Conservation (phyloP, 2,329 filamentous ascomycete species). For the Fusarium aywerte region DNA sequence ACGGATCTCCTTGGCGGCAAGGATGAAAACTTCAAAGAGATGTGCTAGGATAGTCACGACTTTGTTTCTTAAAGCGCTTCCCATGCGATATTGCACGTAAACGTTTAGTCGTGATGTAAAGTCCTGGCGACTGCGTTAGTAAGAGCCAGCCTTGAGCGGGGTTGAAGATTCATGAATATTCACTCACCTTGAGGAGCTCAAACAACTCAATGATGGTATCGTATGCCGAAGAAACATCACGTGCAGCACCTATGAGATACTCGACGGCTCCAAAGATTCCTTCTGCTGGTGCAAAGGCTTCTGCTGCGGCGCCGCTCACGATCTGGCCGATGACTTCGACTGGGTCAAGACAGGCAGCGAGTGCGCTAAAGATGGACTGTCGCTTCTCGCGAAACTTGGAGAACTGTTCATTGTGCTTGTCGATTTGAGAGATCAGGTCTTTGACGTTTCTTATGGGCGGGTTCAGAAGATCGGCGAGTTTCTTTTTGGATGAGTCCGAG, state of each 20-base stretch:
- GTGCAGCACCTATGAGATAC: conserved; percentile 57
- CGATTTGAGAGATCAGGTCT: conserved; percentile 49
- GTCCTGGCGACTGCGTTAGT: conserved; percentile 45
- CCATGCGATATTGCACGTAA: conserved; percentile 55
- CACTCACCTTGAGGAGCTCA: conserved; percentile 52
- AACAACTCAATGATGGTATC: conserved; percentile 59
- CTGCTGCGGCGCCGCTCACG: conserved; percentile 51
- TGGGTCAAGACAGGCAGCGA: conserved; percentile 50
- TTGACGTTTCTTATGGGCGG: conserved; percentile 50
- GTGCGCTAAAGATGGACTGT: conserved; percentile 49
- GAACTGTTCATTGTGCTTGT: conserved; percentile 52
- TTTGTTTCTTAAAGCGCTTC: conserved; percentile 52
- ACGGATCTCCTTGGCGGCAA: conserved; percentile 56
- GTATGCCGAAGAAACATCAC: conserved; percentile 57
- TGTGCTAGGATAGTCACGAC: conserved; percentile 56
- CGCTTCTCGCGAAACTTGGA: conserved; percentile 51
- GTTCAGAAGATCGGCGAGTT: conserved; percentile 48
- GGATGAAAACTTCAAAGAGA: conserved; percentile 58
- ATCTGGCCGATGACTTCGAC: conserved; percentile 55
- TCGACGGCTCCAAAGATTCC: conserved; percentile 57
- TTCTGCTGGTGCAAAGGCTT: conserved; percentile 55
- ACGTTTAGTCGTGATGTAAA: conserved; percentile 57
- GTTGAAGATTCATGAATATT: not conserved
- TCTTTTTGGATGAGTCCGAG: conserved; percentile 45
- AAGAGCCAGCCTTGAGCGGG: conserved; percentile 14